Percentiles rank a stretch among this genome's conserved stretches.
Conservation (phyloP, 768 basidiomycete species). For the Bullera alba region DNA sequence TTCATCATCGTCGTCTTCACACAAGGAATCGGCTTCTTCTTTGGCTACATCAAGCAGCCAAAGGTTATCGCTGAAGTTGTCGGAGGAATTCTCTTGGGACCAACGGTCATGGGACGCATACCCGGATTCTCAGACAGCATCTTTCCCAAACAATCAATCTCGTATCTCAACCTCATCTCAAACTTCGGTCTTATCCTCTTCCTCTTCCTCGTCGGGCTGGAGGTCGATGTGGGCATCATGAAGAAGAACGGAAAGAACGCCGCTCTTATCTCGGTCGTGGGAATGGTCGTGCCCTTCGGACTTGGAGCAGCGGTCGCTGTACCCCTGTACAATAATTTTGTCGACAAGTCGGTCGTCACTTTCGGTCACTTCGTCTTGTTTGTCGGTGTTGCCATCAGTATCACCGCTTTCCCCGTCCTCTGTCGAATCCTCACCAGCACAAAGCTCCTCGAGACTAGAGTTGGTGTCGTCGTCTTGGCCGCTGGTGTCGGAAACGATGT, state of each 20-base stretch:
- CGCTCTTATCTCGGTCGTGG: conserved; percentile 57
- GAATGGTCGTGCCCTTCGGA: conserved; percentile 70
- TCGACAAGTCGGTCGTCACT: conserved; percentile 52
- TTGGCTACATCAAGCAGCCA: conserved; percentile 72
- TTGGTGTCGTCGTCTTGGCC: conserved; percentile 74
- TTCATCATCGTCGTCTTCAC: conserved; percentile 76
- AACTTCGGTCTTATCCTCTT: conserved; percentile 56
- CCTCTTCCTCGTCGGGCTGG: conserved; percentile 76
- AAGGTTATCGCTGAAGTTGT: conserved; percentile 91
- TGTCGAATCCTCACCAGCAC: conserved; percentile 66
- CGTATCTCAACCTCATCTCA: conserved; percentile 62
- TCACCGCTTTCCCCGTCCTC: conserved; percentile 57
- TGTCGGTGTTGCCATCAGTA: conserved; percentile 69
- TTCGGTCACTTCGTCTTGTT: conserved; percentile 81
- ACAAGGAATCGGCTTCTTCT: conserved; percentile 61
- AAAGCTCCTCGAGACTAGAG: conserved; percentile 71
- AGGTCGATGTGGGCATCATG: conserved; percentile 68
- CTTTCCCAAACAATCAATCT: conserved; percentile 64
- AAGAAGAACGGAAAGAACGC: conserved; percentile 59
- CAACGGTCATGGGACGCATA: conserved; percentile 69
- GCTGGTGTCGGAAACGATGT: conserved; percentile 79
- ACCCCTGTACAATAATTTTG: conserved; percentile 66
- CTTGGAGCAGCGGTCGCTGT: conserved; percentile 68
- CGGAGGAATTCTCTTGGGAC: conserved; percentile 77
- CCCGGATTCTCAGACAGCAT: conserved; percentile 72